Base-by-base conservation (phyloP, 2,329 filamentous ascomycete species). In the Orbilia quercus region DNA sequence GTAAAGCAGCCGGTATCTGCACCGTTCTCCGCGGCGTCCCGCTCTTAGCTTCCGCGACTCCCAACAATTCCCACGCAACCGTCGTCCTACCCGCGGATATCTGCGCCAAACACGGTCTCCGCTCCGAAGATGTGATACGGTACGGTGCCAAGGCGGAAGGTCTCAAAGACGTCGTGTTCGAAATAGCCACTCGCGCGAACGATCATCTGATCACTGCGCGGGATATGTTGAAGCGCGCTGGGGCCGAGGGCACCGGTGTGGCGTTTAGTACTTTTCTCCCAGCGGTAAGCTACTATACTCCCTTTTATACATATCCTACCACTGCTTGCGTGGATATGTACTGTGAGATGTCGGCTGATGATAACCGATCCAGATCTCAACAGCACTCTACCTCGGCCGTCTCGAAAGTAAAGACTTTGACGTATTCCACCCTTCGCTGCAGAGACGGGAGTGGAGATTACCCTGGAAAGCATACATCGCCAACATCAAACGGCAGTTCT, bases 141-240 rank as follows among this genome's bases (percentile, higher is more conserved):
- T 85, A 88, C 44, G 94, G 93, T 0, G 45, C 55, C 1, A 82
- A 87, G n/a, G 94, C 94, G 0, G 84, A 87, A 0, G 93, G 93
- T 0, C 84, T 98, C 16, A 88, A 90, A 73, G 94, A 99, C 80
- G 94, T 93, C 2, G 88, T 98, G 0, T 99, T 98, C 81, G 86
- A 88, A 2, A 91, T 99, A 12, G 95, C 95, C 0, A 99, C 95
- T 0, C 87, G 94, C 38, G 95, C 95, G 5, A 96, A 96, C 79
- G 95, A 99, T 80, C 95, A 99, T 81, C 84, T 99, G 34, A 96
- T 97, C 76, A 98, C 94, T 0, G 94, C 91, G 1, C 85, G 92
- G 70, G 91, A 96, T 80, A 96, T 99, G 92, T 81, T 98, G 72
- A 89, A 88, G 78, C 91, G 91, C 96, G 18, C 87, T 87, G 60